These are phyloP conservation scores for Lobosporangium transversale DNA, from an alignment of 192 early-diverging fungal genomes.

Conservation along the genomic window DNA sequence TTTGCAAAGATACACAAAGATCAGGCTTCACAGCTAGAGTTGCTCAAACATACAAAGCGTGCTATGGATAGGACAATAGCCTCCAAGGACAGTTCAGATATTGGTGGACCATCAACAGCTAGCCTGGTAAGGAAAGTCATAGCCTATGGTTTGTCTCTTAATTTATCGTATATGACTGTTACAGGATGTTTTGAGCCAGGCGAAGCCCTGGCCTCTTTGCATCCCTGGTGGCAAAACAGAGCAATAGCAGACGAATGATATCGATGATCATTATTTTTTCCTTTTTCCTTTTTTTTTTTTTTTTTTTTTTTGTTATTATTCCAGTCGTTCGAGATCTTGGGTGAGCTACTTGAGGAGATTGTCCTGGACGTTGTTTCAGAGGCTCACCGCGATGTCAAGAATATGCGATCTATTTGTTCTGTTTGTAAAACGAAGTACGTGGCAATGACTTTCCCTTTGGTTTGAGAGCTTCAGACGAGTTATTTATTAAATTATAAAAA, in stretches of 20 bases:
- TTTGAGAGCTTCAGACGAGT: too few relatives aligned
- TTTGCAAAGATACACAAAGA: constrained; percentile 55
- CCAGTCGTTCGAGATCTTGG: constrained; percentile 67
- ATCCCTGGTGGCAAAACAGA: too few relatives aligned
- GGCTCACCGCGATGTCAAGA: constrained; percentile 73
- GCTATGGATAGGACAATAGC: constrained; percentile 41
- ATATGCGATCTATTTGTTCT: constrained; percentile 68
- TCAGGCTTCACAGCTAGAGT: constrained; percentile 43
- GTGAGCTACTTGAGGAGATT: constrained; percentile 80
- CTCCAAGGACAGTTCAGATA: constrained; percentile 22
- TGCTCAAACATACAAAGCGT: constrained; percentile 47
- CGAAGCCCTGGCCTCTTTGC: too few relatives aligned
- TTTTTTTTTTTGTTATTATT: not conserved
- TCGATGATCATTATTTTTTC: not conserved
- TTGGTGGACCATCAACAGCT: constrained; percentile 17
- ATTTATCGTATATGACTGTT: too few relatives aligned
- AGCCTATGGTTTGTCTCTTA: too few relatives aligned
- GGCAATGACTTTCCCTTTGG: too few relatives aligned
- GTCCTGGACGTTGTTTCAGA: constrained; percentile 79
- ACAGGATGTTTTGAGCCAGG: too few relatives aligned
- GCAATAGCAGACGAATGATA: too few relatives aligned
- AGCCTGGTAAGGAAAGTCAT: constrained; percentile 30
- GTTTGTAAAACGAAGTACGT: constrained; percentile 81
- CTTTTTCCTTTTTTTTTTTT: not conserved
- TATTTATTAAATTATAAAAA: too few relatives aligned